Evolutionary conservation across 2,329 filamentous ascomycete species (phyloP).

Genomic region (Leptographium lundbergii): DNA sequence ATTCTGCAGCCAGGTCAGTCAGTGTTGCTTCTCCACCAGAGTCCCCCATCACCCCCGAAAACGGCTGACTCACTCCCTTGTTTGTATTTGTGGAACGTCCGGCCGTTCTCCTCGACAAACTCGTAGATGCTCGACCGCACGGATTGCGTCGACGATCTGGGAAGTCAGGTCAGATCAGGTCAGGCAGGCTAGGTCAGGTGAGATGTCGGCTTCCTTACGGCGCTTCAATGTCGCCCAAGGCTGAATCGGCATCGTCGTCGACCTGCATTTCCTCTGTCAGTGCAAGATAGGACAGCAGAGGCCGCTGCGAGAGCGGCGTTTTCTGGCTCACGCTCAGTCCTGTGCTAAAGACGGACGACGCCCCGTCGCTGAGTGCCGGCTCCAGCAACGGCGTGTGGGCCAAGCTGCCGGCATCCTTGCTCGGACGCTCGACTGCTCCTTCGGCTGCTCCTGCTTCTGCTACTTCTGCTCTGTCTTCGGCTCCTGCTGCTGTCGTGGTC

Average conservation of each 20-base stretch:
- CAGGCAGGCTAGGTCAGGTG: too few relatives aligned
- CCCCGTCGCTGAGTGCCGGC: neutral
- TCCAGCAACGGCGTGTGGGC: neutral
- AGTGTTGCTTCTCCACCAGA: neutral
- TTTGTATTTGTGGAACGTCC: conserved; percentile 12
- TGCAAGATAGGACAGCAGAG: too few relatives aligned
- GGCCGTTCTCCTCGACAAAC: conserved; percentile 12
- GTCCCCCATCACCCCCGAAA: neutral
- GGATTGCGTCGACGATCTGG: conserved; percentile 8
- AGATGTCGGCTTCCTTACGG: neutral
- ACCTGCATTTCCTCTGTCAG: neutral
- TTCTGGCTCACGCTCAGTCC: conserved; percentile 8
- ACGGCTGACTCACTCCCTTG: conserved; percentile 8
- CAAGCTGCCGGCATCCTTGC: too few relatives aligned
- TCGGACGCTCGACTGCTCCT: too few relatives aligned
- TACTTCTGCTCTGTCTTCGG: too few relatives aligned
- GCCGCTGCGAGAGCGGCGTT: too few relatives aligned
- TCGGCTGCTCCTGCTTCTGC: too few relatives aligned
- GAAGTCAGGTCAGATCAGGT: neutral
- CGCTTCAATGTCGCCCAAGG: conserved; percentile 5
- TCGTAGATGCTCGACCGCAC: conserved; percentile 11
- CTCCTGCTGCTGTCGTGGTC: too few relatives aligned
- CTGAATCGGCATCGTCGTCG: conserved; percentile 7
- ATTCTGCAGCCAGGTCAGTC: conserved; percentile 4
- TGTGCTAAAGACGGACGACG: conserved; percentile 9